phyloP scores from a whole-genome alignment of 1,139 yeast genomes.

The Geotrichum fermentans region DNA sequence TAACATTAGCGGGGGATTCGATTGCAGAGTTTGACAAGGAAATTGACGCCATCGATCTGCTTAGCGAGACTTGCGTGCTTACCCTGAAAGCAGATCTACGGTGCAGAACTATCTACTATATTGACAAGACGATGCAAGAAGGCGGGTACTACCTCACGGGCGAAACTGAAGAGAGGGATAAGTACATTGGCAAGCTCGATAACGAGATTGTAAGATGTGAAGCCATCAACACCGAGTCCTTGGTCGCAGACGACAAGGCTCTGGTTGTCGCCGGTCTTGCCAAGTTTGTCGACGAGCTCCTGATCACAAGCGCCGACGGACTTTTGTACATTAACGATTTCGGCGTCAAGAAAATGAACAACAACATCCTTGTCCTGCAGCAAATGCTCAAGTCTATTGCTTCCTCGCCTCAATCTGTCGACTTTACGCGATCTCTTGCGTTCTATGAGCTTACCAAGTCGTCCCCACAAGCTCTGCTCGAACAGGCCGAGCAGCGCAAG shows the following conservation, averaged over 20 bases:
- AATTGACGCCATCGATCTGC: constrained; percentile 43
- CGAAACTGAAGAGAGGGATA: constrained; percentile 61
- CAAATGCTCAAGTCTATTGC: constrained; percentile 67
- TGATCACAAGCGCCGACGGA: constrained; percentile 57
- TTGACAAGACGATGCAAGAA: constrained; percentile 44
- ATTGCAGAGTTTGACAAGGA: constrained; percentile 47
- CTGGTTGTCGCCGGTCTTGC: constrained; percentile 49
- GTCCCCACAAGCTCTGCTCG: constrained; percentile 27
- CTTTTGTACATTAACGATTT: constrained; percentile 54
- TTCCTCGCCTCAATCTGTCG: constrained; percentile 53
- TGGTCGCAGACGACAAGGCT: constrained; percentile 33
- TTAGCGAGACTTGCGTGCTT: constrained; percentile 49
- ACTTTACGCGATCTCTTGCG: constrained; percentile 51
- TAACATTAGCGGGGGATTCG: constrained; percentile 38
- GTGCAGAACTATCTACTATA: constrained; percentile 55
- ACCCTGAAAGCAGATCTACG: constrained; percentile 64
- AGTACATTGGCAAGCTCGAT: constrained; percentile 53
- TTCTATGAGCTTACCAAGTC: constrained; percentile 55
- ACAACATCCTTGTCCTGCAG: constrained; percentile 68
- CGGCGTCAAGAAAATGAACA: constrained; percentile 63
- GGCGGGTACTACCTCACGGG: constrained; percentile 42
- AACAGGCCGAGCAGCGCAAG: constrained; percentile 23
- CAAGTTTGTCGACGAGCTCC: constrained; percentile 50
- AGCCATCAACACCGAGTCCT: constrained; percentile 37
- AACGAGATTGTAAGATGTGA: constrained; percentile 52